Evolutionary conservation across 192 early-diverging fungal species (phyloP), one percentile per base, ranked within the genome.

Genomic region (Entomortierella beljakovae): DNA sequence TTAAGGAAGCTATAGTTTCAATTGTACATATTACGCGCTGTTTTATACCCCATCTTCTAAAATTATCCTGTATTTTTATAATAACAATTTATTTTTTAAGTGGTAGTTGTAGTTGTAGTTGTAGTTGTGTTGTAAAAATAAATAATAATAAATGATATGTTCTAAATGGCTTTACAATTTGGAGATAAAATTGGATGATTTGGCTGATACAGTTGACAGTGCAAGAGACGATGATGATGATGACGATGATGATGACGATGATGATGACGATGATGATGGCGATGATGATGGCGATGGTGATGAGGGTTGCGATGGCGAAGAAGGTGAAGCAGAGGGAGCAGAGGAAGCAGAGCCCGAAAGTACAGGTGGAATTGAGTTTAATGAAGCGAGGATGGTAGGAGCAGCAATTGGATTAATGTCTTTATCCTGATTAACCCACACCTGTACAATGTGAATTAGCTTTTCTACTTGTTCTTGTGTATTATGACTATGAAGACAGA

Each of bases 401-500:
- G 38, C 54, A 57, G 2, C 18, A 57, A 57, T 16, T 4, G 49
- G 2, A 16, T 25, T 23, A 59, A 46, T 49, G 28, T 28, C 18
- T 7, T 31, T 3, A 9, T 66, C 51, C 6, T 60, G 31, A 5
- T 37, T 48, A 2, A 79, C 43, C 61, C 67, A 79, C 1, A 28
- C 20, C 23, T 70, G 67, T 0, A 70, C 75, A 38, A 79, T 79
- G 11, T 31, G 22, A n/a, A 77, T 77, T 34, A 77, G 42, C 6
- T 50, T 15, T 8, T 82, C 58, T 7, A 95, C 84, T 61, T 95
- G 86, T 1, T 83, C 81, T 2, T 61, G 23, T 0, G 92, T 91
- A 64, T 96, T 96, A 57, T 94, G 84, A 13, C 85, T 85, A 81
- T 96, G 94, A 18, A 96, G 57, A 71, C 94, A 96, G n/a, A 96